Base-by-base conservation (phyloP, 805 yeast genomes). In the Metschnikowia chrysomelidarum region DNA sequence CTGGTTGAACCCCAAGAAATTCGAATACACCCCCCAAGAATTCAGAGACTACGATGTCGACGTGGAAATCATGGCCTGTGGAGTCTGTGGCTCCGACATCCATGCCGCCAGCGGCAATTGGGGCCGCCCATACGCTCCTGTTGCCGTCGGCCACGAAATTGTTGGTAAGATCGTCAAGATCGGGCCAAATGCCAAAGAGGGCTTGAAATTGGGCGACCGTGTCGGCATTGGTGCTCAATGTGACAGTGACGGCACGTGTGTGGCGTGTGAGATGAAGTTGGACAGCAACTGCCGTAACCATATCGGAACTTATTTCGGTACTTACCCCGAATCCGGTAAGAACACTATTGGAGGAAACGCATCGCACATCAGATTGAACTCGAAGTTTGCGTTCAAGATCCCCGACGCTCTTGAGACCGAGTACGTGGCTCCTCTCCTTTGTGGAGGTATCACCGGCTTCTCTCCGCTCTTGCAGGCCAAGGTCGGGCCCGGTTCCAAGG, bases 171-270 rank as follows among this genome's bases (percentile, higher is more conserved):
- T 47, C 12, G 47, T 47, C 20, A 47, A 38, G 25, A 36, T 44
- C 23, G 51, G 49, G 23, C 44, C 47, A 5, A 44, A 47, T 12
- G 51, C 47, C 25, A 47, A 40, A 22, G 16, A 37, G 16, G 49
- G 49, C 34, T 69, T 60, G 63, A 75, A 69, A 54, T 56, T 80
- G 13, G 95, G 94, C 36, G 81, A 86, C 46, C 69, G 87, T 46
- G 93, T 83, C 18, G 95, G 91, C 36, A 72, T 83, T 32, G 95
- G 95, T 49, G 91, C 93, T 17, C 80, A 76, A 52, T 34, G 32
- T n/a, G 50, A 46, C 33, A 36, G 45, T 15, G 49, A 44, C 27
- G 38, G 30, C 17, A 25, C 35, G 4, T 46, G 49, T 21, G 26
- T 34, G 16, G 45, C 47, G 3, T 46, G 50, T 24, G 32, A 37